Base-by-base conservation (phyloP, 2,329 filamentous ascomycete species). In the Neobulgaria alba region DNA sequence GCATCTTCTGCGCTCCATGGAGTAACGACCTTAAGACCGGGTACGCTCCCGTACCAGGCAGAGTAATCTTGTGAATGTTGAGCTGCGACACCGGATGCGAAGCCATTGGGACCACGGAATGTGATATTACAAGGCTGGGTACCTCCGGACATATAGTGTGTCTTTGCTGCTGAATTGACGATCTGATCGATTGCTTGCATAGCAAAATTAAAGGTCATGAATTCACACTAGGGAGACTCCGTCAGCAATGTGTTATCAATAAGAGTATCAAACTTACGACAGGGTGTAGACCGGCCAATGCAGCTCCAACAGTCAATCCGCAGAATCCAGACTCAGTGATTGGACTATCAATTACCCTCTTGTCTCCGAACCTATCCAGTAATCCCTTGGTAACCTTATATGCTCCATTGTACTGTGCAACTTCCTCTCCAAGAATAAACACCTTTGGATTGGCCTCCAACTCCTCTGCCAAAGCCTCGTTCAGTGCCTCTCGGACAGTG, bases 201-300 rank as follows among this genome's bases (percentile, higher is more conserved):
- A 67, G 92, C 90, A 64, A 96, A 96, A 79, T 98, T 98, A 80
- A 95, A 96, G 61, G 92, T 98, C 92, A 98, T 98, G 77, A 98
- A 98, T 73, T 98, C 92, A 77, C 85, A 92, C 86, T 92, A 53
- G 30, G 20, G 41, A 38, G 35, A 42, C 41, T 30, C 41, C 29
- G 49, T 49, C 41, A 53, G 48, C 41, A 45, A 38, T 19, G 19
- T 29, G 35, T 29, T 32, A 33, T 38, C 39, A 32, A 32, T 46
- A 18, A 40, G 36, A 26, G 33, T 14, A n/a, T 23, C 12, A 18
- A 34, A 77, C 86, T 73, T 73, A 94, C 87, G 56, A 98, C 77
- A 47, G 92, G 92, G 70, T 93, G 84, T 57, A 98, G 76, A 53
- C 92, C 92, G 63, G 88, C 90, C 58, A 98, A 78, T 47, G 92